A percentile compares a stretch with the other conserved stretches of the same genome.
These are phyloP conservation scores for Candida glucosophila DNA, from an alignment of 1,139 yeast genomes.

Conservation along the genomic window DNA sequence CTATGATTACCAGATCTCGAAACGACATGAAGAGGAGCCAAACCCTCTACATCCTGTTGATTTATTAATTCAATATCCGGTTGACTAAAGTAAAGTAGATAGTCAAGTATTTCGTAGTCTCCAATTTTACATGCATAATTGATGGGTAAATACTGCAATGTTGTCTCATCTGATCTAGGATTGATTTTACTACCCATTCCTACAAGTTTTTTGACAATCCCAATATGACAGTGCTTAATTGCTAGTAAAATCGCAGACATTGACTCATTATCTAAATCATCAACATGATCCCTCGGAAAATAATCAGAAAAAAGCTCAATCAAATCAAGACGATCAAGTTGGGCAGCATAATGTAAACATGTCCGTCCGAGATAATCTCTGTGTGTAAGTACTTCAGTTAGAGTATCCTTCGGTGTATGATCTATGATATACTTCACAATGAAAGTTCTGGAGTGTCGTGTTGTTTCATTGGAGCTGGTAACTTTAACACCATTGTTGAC, in stretches of 20 bases:
- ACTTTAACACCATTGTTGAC: conserved; percentile 41
- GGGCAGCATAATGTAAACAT: conserved; percentile 85
- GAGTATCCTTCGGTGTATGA: conserved; percentile 11
- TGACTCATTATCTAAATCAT: conserved; percentile 59
- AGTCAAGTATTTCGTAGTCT: conserved; percentile 59
- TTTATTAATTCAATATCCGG: conserved; percentile 22
- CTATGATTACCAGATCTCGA: conserved; percentile 76
- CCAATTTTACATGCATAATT: conserved; percentile 89
- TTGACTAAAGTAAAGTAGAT: conserved; percentile 32
- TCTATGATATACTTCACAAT: conserved; percentile 27
- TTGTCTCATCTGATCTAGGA: conserved; percentile 42
- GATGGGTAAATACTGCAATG: conserved; percentile 66
- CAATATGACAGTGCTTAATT: conserved; percentile 59
- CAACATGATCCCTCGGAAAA: conserved; percentile 33
- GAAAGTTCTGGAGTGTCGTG: conserved; percentile 34
- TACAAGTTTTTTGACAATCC: conserved; percentile 35
- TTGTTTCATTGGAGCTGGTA: conserved; percentile 29
- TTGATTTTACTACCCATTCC: conserved; percentile 48
- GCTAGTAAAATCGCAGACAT: conserved; percentile 78
- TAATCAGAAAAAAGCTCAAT: conserved; percentile 34
- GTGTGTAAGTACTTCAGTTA: conserved; percentile 21
- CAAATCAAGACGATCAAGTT: conserved; percentile 51
- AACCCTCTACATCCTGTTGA: conserved; percentile 78
- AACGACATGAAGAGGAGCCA: conserved; percentile 79
- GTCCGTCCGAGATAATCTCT: conserved; percentile 69